Evolutionary conservation across 2,329 filamentous ascomycete species (phyloP), one percentile per base, ranked within the genome.

Genomic region (Monosporascus sp.): DNA sequence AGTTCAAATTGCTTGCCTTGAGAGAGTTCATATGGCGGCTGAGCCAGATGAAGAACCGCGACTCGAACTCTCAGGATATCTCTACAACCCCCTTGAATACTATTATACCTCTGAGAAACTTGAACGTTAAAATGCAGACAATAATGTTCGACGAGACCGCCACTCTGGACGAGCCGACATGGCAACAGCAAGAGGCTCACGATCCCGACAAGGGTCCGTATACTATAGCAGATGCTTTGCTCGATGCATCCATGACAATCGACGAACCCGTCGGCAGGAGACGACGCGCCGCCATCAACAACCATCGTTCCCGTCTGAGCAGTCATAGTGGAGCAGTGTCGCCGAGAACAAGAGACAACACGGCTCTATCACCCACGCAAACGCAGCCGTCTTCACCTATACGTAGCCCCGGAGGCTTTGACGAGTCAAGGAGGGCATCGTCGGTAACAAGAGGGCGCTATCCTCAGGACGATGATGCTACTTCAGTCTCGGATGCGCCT

Each of bases 21-120:
- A 80, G 89, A 53, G 92, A 97, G 65, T 97, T 96, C 64, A 89
- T 99, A 41, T 96, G 90, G 89, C 85, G 89, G 39, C 80, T 94
- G 7, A 88, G 88, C 49, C 83, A 85, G 62, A 85, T 89, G 56
- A 89, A 86, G 64, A 74, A 81, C 9, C 82, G 85, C 27, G 77
- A 81, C 43, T 62, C 72, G 3, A 62, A 66, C 1, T 63, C 65
- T 3, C 77, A 80, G 50, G 71, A 72, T 51, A 64, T 66, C 58
- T 65, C 75, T 56, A 52, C 68, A 60, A 69, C 63, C 17, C 67
- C 78, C n/a, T 77, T 89, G 56, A 89, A 88, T 60, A 81, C 81
- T 50, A 83, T 96, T 14, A 80, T 97, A 7, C 79, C 85, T 1
- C 72, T 97, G 24, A 87, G 88, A 57, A 85, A 85, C 41, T 74